Conservation (phyloP, 768 basidiomycete genomes). For the Pleurotus sapidus region DNA sequence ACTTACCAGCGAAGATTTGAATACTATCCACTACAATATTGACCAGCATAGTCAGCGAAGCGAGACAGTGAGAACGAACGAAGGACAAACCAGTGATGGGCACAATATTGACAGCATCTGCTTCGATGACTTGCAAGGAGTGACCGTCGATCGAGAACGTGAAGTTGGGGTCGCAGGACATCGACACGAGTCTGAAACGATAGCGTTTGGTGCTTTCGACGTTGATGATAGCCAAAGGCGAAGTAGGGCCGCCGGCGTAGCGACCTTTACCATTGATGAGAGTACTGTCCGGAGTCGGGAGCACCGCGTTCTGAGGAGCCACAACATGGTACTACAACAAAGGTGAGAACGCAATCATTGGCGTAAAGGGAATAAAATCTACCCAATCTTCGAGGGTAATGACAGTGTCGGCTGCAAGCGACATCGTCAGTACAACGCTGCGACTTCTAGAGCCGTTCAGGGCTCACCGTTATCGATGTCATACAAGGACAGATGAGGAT, state of each 20-base stretch:
- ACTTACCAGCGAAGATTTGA: slow-evolving; percentile 32
- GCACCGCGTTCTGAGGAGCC: slow-evolving; percentile 16
- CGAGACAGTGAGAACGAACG: too few species aligned
- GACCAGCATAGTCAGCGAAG: too few species aligned
- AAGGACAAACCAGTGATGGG: slow-evolving; percentile 13
- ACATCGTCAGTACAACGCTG: too few species aligned
- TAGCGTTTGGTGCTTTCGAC: slow-evolving; percentile 30
- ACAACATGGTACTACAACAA: slow-evolving; percentile 14
- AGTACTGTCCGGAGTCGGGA: slow-evolving; percentile 23
- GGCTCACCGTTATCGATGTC: slow-evolving; percentile 22
- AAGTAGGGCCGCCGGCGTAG: slow-evolving; percentile 22
- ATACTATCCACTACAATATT: slow-evolving; percentile 32
- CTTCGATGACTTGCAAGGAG: slow-evolving; percentile 25
- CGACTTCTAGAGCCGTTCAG: too few species aligned
- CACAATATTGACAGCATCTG: slow-evolving; percentile 24
- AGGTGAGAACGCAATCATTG: not conserved
- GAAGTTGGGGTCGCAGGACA: slow-evolving; percentile 33
- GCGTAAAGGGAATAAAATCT: slow-evolving; percentile 1
- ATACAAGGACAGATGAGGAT: slow-evolving; percentile 20
- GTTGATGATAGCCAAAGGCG: slow-evolving; percentile 29
- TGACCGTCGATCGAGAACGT: slow-evolving; percentile 24
- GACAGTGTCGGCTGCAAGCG: slow-evolving; percentile 20
- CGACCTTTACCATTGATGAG: slow-evolving; percentile 42
- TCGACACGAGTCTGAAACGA: slow-evolving; percentile 38
- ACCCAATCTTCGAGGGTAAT: slow-evolving; percentile 34